These are phyloP conservation scores for Rhytidiadelphus loreus DNA, from an alignment of 225 moss, liverwort and hornwort genomes.

Conservation along the genomic window DNA sequence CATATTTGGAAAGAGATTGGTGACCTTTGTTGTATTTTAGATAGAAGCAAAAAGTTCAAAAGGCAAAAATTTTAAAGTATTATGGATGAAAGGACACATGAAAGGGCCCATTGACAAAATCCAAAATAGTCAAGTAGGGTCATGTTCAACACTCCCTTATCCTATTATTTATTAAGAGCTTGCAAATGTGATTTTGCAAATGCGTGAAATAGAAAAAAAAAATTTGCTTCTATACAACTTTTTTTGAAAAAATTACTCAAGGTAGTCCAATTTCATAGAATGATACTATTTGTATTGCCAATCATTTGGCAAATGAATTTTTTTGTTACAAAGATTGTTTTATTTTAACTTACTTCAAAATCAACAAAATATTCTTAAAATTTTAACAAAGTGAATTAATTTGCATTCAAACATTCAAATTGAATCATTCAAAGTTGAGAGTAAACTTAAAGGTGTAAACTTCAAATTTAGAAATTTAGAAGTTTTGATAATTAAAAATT, in stretches of 20 bases:
- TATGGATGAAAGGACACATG: too few species aligned
- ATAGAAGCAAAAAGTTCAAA: not conserved
- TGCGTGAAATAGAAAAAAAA: too few species aligned
- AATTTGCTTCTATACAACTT: too few species aligned
- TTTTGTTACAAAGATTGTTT: not conserved
- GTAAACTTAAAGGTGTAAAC: not conserved
- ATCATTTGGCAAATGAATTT: not conserved
- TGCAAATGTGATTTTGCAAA: not conserved
- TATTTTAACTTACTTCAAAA: not conserved
- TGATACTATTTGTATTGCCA: not conserved
- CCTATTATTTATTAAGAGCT: not conserved
- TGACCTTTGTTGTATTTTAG: rapidly evolving
- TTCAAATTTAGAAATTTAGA: not conserved
- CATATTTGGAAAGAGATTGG: too few species aligned
- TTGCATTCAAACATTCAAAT: not conserved
- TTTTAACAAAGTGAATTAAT: not conserved
- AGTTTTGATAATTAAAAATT: not conserved
- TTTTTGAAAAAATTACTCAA: not conserved
- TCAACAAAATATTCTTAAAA: not conserved
- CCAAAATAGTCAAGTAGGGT: not conserved
- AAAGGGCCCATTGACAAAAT: rapidly evolving
- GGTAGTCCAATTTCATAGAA: not conserved
- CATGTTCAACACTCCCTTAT: not conserved
- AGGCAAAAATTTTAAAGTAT: not conserved
- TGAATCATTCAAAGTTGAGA: not conserved